A percentile compares a stretch with the other conserved stretches of the same genome.
Evolutionary conservation across 495 filamentous ascomycete species (phyloP).

Genomic region (Immersiella caudata): DNA sequence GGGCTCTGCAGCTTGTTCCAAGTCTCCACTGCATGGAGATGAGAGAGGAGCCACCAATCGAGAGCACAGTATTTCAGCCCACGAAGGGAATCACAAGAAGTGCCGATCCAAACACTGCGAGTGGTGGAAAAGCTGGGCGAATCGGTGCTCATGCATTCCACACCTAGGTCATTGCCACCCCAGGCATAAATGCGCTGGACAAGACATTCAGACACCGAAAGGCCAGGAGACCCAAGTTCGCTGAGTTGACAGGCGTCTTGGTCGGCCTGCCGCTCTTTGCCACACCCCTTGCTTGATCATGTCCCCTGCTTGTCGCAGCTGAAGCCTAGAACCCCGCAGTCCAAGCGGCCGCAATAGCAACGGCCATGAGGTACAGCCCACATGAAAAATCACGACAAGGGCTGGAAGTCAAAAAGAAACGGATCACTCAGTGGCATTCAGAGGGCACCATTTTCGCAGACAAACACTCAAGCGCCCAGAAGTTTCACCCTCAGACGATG

Average conservation of each 20-base stretch:
- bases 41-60: neutral
- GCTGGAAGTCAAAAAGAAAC: neutral
- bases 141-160: neutral
- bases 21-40: no score
- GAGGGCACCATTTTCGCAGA: no score
- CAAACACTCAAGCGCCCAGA: no score
- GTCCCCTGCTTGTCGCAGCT: conserved; percentile 6
- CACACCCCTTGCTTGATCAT: neutral
- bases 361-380: no score
- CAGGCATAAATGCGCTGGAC: neutral
- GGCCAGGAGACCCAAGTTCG: no score
- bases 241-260: no score
- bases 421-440: no score
- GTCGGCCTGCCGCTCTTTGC: no score
- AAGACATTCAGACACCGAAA: no score
- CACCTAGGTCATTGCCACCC: neutral
- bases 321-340: neutral
- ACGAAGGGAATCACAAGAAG: neutral
- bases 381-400: neutral
- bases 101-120: neutral
- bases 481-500: no score
- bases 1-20: no score
- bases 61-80: neutral
- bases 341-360: conserved; percentile 1
- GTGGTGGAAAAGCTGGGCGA: neutral